Evolutionary conservation across 352 stramenopile species (phyloP), one percentile per base, ranked within the genome.

Genomic region (Phytopythium boreale): DNA sequence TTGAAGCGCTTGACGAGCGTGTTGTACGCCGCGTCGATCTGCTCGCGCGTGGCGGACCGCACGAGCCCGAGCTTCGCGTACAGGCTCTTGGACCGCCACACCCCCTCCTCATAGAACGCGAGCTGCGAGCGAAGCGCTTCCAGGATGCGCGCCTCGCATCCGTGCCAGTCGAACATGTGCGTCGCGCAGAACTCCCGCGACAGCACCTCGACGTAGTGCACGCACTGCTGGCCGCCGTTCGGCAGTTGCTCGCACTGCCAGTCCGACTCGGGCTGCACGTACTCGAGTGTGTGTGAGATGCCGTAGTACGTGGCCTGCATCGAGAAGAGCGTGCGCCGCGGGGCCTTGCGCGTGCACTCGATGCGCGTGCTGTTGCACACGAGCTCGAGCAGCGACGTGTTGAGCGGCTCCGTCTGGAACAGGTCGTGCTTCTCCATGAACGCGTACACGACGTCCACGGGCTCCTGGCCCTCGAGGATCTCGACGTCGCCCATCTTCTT

Each of bases 341-440:
- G 86, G 27, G 74, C 66, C 52, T 59, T 63, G 8, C 86, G 86
- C 11, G 52, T 66, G 59, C 86, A 94, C 12, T 68, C 66, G 24
- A 93, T 82, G 31, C 84, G 76, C 59, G 84, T 84, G 68, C 68
- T 90, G 61, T 89, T 90, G 70, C 86, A 94, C 11, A 89, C 82
- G 15, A 88, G 66, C 61, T 87, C 68, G 2, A 88, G 62, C 24
- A 94, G 61, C 11, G 80, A 81, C 50, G 80, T 89, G 74, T 94
- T 94, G 59, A 94, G 68, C 47, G 86, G 86, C 31, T 72, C 83
- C 6, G 86, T 90, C 63, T 94, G 86, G 65, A 94, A 92, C 27
- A 94, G 55, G 50, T 94, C 86, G 70, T 94, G 86, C 59, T 94
- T 94, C 50, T 94, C 86, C 59, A 94, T 77, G 56, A 94, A 94